Conservation (phyloP, 192 early-diverging fungal species). For the Entophlyctis luteolus region DNA sequence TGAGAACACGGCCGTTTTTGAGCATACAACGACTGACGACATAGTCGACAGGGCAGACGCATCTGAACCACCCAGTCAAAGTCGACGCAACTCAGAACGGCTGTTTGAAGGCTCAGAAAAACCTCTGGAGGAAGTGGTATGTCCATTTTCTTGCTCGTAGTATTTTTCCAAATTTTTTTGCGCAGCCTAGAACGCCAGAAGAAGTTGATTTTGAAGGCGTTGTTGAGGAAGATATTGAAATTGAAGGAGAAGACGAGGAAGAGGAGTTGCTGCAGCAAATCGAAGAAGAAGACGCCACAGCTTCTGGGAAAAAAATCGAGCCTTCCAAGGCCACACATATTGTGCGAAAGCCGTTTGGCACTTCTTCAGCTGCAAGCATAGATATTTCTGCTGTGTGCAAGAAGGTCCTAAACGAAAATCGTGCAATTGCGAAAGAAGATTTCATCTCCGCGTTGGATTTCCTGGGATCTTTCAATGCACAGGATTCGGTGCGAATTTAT, state of each 20-base stretch:
- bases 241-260: slow-evolving; percentile 1
- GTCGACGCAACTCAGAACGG: too few species aligned
- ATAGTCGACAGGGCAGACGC: too few species aligned
- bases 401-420: slow-evolving; percentile 8
- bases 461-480: not conserved
- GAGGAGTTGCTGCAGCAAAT: not conserved
- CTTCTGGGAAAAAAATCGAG: slow-evolving; percentile 6
- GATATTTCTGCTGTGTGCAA: slow-evolving; percentile 2
- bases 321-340: not conserved
- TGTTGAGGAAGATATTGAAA: not conserved
- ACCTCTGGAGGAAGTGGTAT: too few species aligned
- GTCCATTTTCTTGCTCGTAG: too few species aligned
- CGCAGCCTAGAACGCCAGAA: not conserved
- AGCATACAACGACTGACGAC: too few species aligned
- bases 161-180: too few species aligned
- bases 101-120: too few species aligned
- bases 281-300: slow-evolving; percentile 11
- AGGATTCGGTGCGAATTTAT: not conserved
- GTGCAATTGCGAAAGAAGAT: not conserved
- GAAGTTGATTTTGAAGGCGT: not conserved
- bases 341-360: not conserved
- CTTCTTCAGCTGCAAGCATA: not conserved
- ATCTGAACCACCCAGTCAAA: too few species aligned
- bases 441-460: not conserved
- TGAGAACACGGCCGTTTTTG: too few species aligned